Percentiles rank a stretch among this genome's conserved stretches.
Conservation (phyloP, 805 yeast species). For the Starmera amethionina region DNA sequence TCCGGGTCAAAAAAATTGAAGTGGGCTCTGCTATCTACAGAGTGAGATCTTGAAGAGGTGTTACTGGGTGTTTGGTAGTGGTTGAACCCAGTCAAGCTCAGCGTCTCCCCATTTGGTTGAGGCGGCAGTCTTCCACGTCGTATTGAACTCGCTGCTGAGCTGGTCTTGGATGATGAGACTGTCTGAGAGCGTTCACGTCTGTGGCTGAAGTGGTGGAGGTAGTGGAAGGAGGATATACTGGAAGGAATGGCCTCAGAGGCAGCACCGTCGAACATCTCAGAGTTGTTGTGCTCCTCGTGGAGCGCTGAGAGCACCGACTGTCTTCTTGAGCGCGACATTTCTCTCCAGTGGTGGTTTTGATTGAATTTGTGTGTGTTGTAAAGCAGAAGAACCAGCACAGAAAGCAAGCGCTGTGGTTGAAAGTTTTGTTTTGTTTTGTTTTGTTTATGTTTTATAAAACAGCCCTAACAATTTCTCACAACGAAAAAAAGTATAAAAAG, state of each 20-base stretch:
- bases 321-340: too few species aligned
- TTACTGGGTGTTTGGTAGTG: slow-evolving; percentile 5
- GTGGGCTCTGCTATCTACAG: slow-evolving; percentile 25
- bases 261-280: slow-evolving; percentile 72
- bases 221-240: slow-evolving; percentile 69
- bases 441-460: too few species aligned
- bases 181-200: slow-evolving; percentile 8
- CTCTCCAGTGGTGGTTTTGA: too few species aligned
- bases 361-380: too few species aligned
- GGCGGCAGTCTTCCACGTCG: slow-evolving; percentile 15
- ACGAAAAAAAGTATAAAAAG: too few species aligned
- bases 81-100: slow-evolving; percentile 16
- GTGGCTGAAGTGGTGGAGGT: slow-evolving; percentile 43
- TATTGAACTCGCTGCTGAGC: slow-evolving; percentile 18
- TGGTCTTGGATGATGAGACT: slow-evolving; percentile 9
- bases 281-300: slow-evolving; percentile 45
- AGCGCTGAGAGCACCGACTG: not conserved
- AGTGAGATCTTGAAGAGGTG: slow-evolving; percentile 20
- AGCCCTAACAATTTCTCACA: too few species aligned
- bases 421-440: too few species aligned
- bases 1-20: slow-evolving; percentile 79
- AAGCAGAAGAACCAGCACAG: too few species aligned
- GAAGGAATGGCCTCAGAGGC: slow-evolving; percentile 70
- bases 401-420: too few species aligned
- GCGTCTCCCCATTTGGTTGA: slow-evolving; percentile 5